Evolutionary conservation across 257 asterid genomes (phyloP), one percentile per base, ranked within the genome.

Genomic region (Solanum appendiculatum): DNA sequence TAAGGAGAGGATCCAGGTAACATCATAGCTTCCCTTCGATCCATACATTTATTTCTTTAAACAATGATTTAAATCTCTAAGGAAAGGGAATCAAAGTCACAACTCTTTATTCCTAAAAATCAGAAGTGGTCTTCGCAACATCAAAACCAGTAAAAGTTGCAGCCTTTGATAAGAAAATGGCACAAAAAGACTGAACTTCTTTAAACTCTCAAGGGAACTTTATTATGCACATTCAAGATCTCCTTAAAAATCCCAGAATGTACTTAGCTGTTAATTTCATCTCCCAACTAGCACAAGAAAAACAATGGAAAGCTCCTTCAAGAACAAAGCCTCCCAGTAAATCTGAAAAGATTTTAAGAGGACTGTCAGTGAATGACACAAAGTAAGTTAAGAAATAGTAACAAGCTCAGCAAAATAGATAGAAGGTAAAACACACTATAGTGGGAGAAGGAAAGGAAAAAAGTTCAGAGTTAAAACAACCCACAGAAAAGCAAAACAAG

Each of bases 1-100:
- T 90, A 94, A 85, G 95, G 82, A 83, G 88, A 77, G 9, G 94
- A 91, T 68, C 94, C 92, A n/a, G 89, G 90, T 84, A 86, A 83
- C 7, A 82, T 20, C 88, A 92, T 90, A 48, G 89, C 90, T 51
- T 93, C 93, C 89, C 92, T 92, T 88, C 86, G 89, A 90, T 92
- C 94, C 95, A 92, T 93, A 85, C 90, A 90, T 87, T 88, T 69
- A 82, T 85, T 87, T 85, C 54, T 74, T 56, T 60, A 46, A 63
- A 73, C 68, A 42, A 70, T 44, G 25, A 63, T 37, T 46, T 73
- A 72, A 75, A 63, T 84, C 74, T 66, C 6, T 60, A 48, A 12
- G 54, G 83, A 27, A 85, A 77, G 60, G 37, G 34, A 85, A 81
- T n/a, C 33, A 54, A 69, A 87, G 23, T 60, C 70, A 27, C 48